These are phyloP conservation scores for Trichophyton schoenleinii DNA, from an alignment of 2,329 filamentous ascomycete genomes.

Conservation along the genomic window DNA sequence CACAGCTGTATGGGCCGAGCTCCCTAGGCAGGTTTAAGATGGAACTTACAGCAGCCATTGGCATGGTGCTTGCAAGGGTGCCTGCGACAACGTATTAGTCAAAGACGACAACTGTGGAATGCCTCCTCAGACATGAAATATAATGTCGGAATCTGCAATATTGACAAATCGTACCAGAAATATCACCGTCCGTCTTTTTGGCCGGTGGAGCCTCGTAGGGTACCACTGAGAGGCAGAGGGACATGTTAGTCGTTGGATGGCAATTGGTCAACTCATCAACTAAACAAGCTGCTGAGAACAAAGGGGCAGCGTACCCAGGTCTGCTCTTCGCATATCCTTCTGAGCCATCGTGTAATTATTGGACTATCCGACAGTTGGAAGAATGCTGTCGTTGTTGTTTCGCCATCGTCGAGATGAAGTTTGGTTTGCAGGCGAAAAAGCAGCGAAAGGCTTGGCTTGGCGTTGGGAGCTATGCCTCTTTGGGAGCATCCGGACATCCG, in stretches of 20 bases:
- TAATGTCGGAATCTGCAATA: background rate
- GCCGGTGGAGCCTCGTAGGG: slow-evolving; percentile 68
- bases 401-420: too few species aligned
- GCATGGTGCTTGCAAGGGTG: slow-evolving; percentile 63
- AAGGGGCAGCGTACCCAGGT: slow-evolving; percentile 49
- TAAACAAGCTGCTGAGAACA: background rate
- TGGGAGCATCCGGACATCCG: background rate
- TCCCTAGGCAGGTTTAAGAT: slow-evolving; percentile 1
- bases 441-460: background rate
- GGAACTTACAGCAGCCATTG: slow-evolving; percentile 67
- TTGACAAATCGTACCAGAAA: slow-evolving; percentile 47
- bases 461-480: background rate
- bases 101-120: background rate
- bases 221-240: slow-evolving; percentile 50
- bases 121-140: slow-evolving; percentile 9
- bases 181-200: slow-evolving; percentile 54
- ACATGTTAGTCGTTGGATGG: background rate
- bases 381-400: background rate
- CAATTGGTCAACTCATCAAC: too few species aligned
- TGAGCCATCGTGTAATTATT: slow-evolving; percentile 41
- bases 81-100: slow-evolving; percentile 24
- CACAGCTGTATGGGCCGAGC: background rate
- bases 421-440: background rate
- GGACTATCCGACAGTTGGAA: background rate
- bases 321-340: slow-evolving; percentile 63